Base-by-base conservation (phyloP, 2,329 filamentous ascomycete genomes). In the Lachnellula cervina region DNA sequence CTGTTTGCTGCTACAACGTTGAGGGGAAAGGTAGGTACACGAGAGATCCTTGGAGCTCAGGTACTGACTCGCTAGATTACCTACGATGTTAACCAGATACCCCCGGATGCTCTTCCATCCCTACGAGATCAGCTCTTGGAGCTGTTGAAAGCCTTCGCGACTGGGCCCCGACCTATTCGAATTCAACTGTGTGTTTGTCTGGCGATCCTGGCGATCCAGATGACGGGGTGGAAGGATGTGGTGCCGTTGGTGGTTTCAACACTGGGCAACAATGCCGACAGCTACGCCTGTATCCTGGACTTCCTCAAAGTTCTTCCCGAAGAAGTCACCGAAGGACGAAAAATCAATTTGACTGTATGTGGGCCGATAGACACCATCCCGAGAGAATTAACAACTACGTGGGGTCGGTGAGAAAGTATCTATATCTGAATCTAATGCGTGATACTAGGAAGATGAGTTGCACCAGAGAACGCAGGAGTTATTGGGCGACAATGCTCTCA, bases 311-410 rank as follows among this genome's bases (percentile, higher is more conserved):
- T 99, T 68, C 85, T 99, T 63, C 94, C 94, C 55, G 94, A 99
- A 80, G 94, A 99, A 81, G 94, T 99, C 70, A 97, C 90, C 66
- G 93, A 99, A 81, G 94, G 94, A 77, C 90, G 94, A 76, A 99
- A 97, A 79, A 97, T 99, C 81, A 96, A 91, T 81, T 82, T 99
- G 77, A 92, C 90, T 84, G 92, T 96, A 94, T 79, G 90, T 93
- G 82, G 85, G 87, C 78, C 79, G 77, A 78, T 72, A 75, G 68
- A 71, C 71, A 75, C 72, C 77, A 74, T 73, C 75, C 71, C 74
- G 55, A 61, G 62, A 68, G 59, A 62, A 60, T 64, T 61, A 61
- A 62, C 64, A 67, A 67, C 70, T 66, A 69, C 64, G 63, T 70
- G 60, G 61, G 59, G 59, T 62, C 46, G 68, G 65, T 68, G 66